Conservation (phyloP, 176 grass and related monocot genomes). For the Eragrostis curvula region DNA sequence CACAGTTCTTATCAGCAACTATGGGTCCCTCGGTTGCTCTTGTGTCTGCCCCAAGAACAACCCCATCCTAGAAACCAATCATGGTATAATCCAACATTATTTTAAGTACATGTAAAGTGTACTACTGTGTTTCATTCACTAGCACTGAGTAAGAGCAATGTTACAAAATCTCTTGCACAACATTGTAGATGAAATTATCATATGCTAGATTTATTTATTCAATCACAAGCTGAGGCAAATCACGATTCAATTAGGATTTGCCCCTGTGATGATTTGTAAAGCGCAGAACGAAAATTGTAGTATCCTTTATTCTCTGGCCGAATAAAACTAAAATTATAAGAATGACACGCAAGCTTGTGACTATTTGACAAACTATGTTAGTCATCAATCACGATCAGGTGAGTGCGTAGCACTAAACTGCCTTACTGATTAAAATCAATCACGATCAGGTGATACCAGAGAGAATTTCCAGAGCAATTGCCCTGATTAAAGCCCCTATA, state of each 20-base stretch:
- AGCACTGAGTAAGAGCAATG: neutral
- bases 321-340: conserved; percentile 8
- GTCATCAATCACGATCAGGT: no score
- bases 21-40: conserved; percentile 96
- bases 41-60: conserved; percentile 93
- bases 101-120: neutral
- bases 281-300: neutral
- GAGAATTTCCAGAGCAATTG: neutral
- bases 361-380: conserved; percentile 24
- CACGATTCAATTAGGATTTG: neutral
- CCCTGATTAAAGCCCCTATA: neutral
- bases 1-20: conserved; percentile 95
- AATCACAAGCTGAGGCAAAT: conserved; percentile 2
- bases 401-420: no score
- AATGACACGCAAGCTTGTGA: conserved; percentile 6
- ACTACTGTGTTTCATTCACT: neutral
- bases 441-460: neutral
- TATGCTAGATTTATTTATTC: conserved; percentile 7
- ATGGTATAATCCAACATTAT: conserved; percentile 19
- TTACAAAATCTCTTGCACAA: neutral
- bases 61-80: conserved; percentile 75
- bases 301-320: no score
- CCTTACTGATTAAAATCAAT: neutral
- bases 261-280: neutral
- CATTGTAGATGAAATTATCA: neutral